Percentiles rank a stretch among this genome's conserved stretches.
These are phyloP conservation scores for Verbascum thapsus DNA, from an alignment of 257 asterid species.

Conservation along the genomic window DNA sequence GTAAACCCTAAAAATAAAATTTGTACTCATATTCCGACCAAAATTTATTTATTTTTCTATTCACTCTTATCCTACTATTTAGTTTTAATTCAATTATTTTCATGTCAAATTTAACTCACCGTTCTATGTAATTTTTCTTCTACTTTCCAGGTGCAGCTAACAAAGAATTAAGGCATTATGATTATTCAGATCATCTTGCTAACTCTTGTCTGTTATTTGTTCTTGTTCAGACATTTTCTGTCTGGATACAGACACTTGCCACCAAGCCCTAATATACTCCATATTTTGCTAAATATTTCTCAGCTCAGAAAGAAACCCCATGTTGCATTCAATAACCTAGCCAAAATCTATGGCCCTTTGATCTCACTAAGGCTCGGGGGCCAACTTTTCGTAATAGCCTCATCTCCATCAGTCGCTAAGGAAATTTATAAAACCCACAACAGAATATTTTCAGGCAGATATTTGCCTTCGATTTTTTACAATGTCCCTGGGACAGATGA, in stretches of 20 bases:
- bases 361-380: slow-evolving; percentile 23
- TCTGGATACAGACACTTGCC: neutral
- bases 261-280: slow-evolving; percentile 29
- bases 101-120: too few relatives aligned
- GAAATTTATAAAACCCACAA: slow-evolving; percentile 13
- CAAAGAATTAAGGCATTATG: too few relatives aligned
- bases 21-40: too few relatives aligned
- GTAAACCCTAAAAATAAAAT: too few relatives aligned
- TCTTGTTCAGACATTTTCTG: too few relatives aligned
- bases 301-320: slow-evolving; percentile 11
- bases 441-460: slow-evolving; percentile 5
- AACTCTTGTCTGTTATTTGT: too few relatives aligned
- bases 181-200: too few relatives aligned
- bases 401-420: slow-evolving; percentile 16
- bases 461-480: neutral
- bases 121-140: too few relatives aligned
- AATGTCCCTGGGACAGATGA: neutral
- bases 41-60: too few relatives aligned
- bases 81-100: too few relatives aligned
- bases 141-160: too few relatives aligned
- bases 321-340: neutral
- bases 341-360: slow-evolving; percentile 28
- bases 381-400: slow-evolving; percentile 27
- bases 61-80: too few relatives aligned
- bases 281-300: slow-evolving; percentile 1